Base-by-base conservation (phyloP, 2,329 filamentous ascomycete species). In the Microdochium paspali region DNA sequence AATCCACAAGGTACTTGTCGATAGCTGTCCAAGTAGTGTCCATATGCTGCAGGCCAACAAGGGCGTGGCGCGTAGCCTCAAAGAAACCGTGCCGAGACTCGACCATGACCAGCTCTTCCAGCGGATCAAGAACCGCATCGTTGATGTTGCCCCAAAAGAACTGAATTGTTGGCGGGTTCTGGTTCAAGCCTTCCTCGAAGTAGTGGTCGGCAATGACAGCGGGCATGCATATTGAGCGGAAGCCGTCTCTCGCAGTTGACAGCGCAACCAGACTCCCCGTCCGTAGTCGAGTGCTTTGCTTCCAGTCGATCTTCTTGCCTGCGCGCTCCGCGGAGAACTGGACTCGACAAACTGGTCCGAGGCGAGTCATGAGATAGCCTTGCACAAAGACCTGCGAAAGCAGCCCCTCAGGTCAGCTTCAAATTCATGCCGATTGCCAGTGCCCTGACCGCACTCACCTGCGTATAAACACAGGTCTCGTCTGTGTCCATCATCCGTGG, bases 51-150 rank as follows among this genome's bases (percentile, higher is more conserved):
- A 95, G 65, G 0, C 85, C 84, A 13, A 78, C 68, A 60, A 96
- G 72, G 0, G 82, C 84, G 59, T 95, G 80, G 0, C 87, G 76
- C 31, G 79, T 74, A 0, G 86, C 80, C 61, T 96, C 90, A 52
- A 80, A 95, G 59, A 90, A 95, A 1, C 85, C 83, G 0, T 65
- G 64, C 3, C 82, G 76, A 1, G 85, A 76, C 58, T 95, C 88
- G 0, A 95, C 67, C 87, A 95, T 95, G 10, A 90, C 64, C 62
- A 82, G 83, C 55, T 85, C 80, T 28, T 76, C 63, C 15, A 76
- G 73, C 0, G 88, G 81, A 56, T 95, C 85, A 44, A 94, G 70
- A 2, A 75, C 50, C 0, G 82, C 68, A 23, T 90, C 77, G 2
- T 78, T 67, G 0, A 71, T 57, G 7, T 74, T 64, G 0, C 78